Percentiles rank a stretch among this genome's conserved stretches.
phyloP scores from a whole-genome alignment of 768 basidiomycete genomes.

The Strobilomyces confusus region DNA sequence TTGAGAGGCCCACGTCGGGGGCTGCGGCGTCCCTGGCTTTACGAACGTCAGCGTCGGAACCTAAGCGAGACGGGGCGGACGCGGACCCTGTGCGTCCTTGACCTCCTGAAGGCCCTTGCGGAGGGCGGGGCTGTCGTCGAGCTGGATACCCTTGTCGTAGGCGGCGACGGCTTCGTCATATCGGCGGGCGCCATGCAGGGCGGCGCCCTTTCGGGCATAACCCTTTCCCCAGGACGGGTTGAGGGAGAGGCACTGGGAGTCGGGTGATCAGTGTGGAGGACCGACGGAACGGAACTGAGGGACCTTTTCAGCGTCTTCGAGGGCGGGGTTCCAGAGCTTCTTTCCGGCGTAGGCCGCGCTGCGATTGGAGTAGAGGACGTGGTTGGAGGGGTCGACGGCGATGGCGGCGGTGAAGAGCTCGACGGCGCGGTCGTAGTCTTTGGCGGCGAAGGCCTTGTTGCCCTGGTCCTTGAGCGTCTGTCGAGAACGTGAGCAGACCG shows the following conservation, averaged over 20 bases:
- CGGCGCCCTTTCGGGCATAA: constrained; percentile 88
- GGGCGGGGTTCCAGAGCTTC: constrained; percentile 68
- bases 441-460: constrained; percentile 93
- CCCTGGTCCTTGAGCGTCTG: constrained; percentile 84
- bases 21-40: constrained; percentile 38
- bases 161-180: constrained; percentile 82
- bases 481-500: constrained; percentile 18
- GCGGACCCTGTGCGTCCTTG: constrained; percentile 72
- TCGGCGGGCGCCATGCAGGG: constrained; percentile 75
- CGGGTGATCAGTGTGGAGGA: constrained; percentile 1
- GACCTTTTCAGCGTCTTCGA: constrained; percentile 90
- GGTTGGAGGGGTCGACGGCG: constrained; percentile 74
- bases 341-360: constrained; percentile 90
- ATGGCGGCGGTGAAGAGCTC: constrained; percentile 81
- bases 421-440: constrained; percentile 87
- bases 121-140: constrained; percentile 79
- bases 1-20: constrained; percentile 59
- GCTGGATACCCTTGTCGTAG: constrained; percentile 76
- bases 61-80: background rate
- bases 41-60: constrained; percentile 3
- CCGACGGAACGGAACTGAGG: background rate
- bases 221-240: constrained; percentile 88
- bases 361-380: constrained; percentile 89
- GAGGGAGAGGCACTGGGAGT: constrained; percentile 64
- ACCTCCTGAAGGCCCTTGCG: constrained; percentile 90